Percentiles rank a stretch among this genome's conserved stretches.
These are phyloP conservation scores for Peltaster fructicola DNA, from an alignment of 2,329 filamentous ascomycete species.

Conservation along the genomic window DNA sequence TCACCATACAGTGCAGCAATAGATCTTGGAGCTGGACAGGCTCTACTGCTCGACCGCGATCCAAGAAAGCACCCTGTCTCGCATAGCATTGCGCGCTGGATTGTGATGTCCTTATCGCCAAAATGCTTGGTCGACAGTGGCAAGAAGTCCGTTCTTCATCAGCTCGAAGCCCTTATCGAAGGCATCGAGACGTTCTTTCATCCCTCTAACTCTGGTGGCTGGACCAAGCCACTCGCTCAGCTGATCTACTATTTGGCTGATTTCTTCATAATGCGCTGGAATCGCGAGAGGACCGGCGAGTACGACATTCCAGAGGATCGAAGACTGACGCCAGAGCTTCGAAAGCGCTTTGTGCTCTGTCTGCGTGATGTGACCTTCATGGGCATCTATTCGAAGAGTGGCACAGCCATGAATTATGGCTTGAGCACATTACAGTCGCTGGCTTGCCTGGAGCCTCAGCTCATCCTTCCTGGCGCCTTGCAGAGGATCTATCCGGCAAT, in stretches of 20 bases:
- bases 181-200: conserved; percentile 98
- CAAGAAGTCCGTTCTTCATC: conserved; percentile 52
- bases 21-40: conserved; percentile 68
- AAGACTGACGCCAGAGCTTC: conserved; percentile 62
- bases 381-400: conserved; percentile 94
- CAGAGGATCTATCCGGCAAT: conserved; percentile 95
- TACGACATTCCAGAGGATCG: conserved; percentile 69
- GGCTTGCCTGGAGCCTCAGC: conserved; percentile 74
- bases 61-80: conserved; percentile 81
- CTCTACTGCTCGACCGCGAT: conserved; percentile 77
- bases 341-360: conserved; percentile 73
- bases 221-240: conserved; percentile 81
- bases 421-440: conserved; percentile 78
- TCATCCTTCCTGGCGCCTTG: conserved; percentile 81
- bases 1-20: conserved; percentile 71
- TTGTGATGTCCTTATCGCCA: conserved; percentile 83
- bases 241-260: conserved; percentile 84
- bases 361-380: conserved; percentile 91
- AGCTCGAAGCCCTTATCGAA: conserved; percentile 79
- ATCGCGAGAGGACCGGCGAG: conserved; percentile 82
- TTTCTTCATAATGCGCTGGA: conserved; percentile 95
- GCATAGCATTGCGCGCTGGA: conserved; percentile 83
- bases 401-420: conserved; percentile 78
- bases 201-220: conserved; percentile 81
- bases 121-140: conserved; percentile 57